Percentiles rank a stretch among this genome's conserved stretches.
phyloP scores from a whole-genome alignment of 345 rosid genomes.

The Lenwebbia sp. region DNA sequence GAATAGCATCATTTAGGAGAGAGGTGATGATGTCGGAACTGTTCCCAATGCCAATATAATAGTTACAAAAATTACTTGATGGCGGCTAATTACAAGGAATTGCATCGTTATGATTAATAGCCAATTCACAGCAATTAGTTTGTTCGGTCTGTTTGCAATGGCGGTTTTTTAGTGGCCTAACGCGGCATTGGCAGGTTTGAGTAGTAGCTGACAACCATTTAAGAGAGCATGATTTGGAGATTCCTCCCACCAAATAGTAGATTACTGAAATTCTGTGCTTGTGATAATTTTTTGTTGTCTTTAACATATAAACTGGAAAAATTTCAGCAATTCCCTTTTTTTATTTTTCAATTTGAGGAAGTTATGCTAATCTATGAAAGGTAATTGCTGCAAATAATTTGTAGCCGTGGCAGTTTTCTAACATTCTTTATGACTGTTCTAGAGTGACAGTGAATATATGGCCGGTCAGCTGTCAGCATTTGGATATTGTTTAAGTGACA shows the following conservation, averaged over 20 bases:
- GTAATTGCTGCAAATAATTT: not conserved
- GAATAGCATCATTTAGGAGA: not conserved
- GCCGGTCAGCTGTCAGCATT: constrained; percentile 94
- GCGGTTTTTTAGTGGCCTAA: not conserved
- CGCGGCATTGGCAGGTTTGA: not conserved
- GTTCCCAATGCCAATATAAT: not conserved
- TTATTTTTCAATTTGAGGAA: not conserved
- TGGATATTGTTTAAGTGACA: constrained; percentile 76
- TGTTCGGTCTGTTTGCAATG: not conserved
- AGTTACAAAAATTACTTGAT: not conserved
- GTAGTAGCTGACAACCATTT: not conserved
- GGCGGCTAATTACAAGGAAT: not conserved
- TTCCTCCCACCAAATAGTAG: not conserved
- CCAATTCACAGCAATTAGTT: not conserved
- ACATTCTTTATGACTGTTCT: constrained; percentile 7
- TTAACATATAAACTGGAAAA: not conserved
- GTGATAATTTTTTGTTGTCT: not conserved
- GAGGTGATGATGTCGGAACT: not conserved
- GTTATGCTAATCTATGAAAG: not conserved
- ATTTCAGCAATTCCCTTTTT: not conserved
- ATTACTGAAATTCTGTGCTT: not conserved
- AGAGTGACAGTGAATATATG: constrained; percentile 99
- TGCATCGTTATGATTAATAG: not conserved
- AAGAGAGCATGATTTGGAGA: not conserved
- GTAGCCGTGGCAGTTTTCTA: not conserved